These are phyloP conservation scores for Colletotrichum tabaci DNA, from an alignment of 2,329 filamentous ascomycete species.

Conservation along the genomic window DNA sequence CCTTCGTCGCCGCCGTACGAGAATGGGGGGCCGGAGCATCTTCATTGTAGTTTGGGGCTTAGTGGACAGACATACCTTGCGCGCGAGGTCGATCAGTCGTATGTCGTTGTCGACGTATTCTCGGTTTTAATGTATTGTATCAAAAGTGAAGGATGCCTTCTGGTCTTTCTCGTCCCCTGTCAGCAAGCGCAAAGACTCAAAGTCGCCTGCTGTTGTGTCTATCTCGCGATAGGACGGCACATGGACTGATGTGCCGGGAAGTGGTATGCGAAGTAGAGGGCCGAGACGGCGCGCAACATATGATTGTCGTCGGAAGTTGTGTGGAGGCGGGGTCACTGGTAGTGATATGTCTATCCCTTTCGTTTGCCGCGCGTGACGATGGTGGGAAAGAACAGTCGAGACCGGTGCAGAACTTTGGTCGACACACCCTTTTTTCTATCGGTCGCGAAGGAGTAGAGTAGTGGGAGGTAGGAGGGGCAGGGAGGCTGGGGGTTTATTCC, in stretches of 20 bases:
- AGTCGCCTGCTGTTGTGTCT: slow-evolving; percentile 71
- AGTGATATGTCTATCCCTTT: not conserved
- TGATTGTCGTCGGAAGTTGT: slow-evolving; percentile 15
- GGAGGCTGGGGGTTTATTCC: slow-evolving; percentile 1
- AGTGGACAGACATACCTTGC: slow-evolving; percentile 19
- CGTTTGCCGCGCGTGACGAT: slow-evolving; percentile 16
- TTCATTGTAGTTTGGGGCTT: not conserved
- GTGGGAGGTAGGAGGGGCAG: slow-evolving; percentile 1
- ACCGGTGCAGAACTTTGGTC: slow-evolving; percentile 17
- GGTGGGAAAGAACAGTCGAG: not conserved
- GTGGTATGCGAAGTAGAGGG: slow-evolving; percentile 40
- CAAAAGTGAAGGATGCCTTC: slow-evolving; percentile 29
- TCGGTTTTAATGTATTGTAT: slow-evolving; percentile 8
- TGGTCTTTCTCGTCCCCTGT: slow-evolving; percentile 72
- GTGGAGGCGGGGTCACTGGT: not conserved
- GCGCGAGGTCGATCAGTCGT: slow-evolving; percentile 11
- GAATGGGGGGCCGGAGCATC: not conserved
- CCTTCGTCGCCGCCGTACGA: not conserved
- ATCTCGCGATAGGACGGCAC: slow-evolving; percentile 58
- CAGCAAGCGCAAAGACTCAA: slow-evolving; percentile 78
- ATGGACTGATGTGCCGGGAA: slow-evolving; percentile 58
- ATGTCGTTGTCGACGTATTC: not conserved
- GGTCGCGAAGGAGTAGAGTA: not conserved
- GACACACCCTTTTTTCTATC: slow-evolving; percentile 15
- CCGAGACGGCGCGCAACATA: slow-evolving; percentile 35